Base-by-base conservation (phyloP, 495 filamentous ascomycete genomes). In the Terfezia claveryi region DNA sequence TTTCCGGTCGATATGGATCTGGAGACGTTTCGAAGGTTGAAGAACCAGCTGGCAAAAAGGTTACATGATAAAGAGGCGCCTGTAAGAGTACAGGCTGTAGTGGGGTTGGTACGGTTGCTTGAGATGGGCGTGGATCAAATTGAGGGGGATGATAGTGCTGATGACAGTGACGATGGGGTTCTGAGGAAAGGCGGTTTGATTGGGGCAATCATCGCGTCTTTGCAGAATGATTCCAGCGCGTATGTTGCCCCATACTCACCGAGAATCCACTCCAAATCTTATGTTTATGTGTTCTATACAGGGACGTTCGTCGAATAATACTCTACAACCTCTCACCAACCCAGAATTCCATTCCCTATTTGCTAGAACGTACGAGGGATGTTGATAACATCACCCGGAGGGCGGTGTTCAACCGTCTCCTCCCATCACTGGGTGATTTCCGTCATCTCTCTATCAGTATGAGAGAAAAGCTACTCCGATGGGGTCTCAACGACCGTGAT, bases 371-470 rank as follows among this genome's bases (percentile, higher is more conserved):
- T 56, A 86, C 92, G 20, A 76, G 91, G 59, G 91, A 99, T 67
- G 73, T 85, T 27, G 91, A 99, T 68, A 73, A 81, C 2, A 71
- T 77, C 3, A 96, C 85, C 2, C 75, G 91, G 52, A 75, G 87
- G 50, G 84, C 83, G 10, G 72, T 99, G 7, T 99, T 95, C 64
- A 82, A 89, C 4, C 79, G 84, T 14, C 70, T 99, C 2, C 71
- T 99, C 8, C 92, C 91, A 1, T 81, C 84, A 0, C 73, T 99
- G 8, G 89, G 88, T 16, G 91, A 99, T 68, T 99, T 99, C 71
- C 81, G 91, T 52, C 86, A 96, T 68, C 71, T 99, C 50, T 93
- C 87, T 20, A 73, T 96, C n/a, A 83, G 80, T 2, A 94, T 96
- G 83, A 72, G 91, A 60, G 92, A 95, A 67, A 95, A 95, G 67